Base-by-base conservation (phyloP, 1,284 basidiomycete genomes). In the Heterobasidion annosum region DNA sequence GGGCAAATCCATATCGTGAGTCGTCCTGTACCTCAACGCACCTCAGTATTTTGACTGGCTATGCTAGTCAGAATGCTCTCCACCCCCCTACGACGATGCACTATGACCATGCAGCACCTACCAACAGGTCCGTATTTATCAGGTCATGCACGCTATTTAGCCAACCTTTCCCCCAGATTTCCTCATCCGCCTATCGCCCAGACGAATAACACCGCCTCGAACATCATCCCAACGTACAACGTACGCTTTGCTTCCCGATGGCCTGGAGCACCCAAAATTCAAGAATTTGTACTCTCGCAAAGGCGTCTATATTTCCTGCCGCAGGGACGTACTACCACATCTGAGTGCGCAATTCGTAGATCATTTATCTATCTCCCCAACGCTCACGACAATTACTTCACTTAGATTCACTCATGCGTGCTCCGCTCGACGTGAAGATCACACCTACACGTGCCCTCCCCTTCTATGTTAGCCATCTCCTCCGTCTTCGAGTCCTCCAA, bases 1-100 rank as follows among this genome's bases (percentile, higher is more conserved):
- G 78, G 77, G 76, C 86, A 5, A 86, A 78, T 63, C 88, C 87
- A 50, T 90, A 89, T 66, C 70, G 87, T 90, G 68, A 61, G 83
- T 64, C 18, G 15, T 8, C 48, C 16, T 34, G 10, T 33, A 49
- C 13, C 25, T 19, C 44, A 8, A 6, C 32, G 18, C 15, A 16
- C 43, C 40, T 25, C 18, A 34, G 18, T 8, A 15, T 52, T 16
- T 18, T 18, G 45, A 35, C 12, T 10, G 34, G 19, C 15, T 32
- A 15, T 42, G 10, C n/a, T 59, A 90, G 88, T 90, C 35, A 76
- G 87, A 56, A 89, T 90, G 82, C 66, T 90, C 4, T 70, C 79
- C 1, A 77, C 77, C 34, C 84, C 86, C 3, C 53, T 86, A 49
- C 77, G 87, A 16, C 66, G 64, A 51, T 88, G 85, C 58, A 57